Evolutionary conservation across 495 filamentous ascomycete species (phyloP).

Genomic region (Penicillium daleae): DNA sequence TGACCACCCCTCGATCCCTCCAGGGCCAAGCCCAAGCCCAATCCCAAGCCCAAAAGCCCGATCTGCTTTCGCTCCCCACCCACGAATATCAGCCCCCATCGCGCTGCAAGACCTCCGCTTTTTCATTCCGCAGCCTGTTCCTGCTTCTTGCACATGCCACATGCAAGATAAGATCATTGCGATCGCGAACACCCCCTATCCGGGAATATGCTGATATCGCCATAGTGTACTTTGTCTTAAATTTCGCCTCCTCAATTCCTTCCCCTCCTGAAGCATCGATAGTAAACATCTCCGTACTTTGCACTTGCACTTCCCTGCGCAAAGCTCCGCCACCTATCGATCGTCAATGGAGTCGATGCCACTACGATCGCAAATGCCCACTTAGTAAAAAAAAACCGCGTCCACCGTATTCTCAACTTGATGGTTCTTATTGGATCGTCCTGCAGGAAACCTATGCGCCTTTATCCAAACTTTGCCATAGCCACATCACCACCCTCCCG

Average conservation of each 20-base stretch:
- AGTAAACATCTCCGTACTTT: not conserved
- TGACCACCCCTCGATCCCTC: not conserved
- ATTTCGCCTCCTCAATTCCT: not conserved
- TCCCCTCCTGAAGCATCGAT: no score
- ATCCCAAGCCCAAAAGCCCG: not conserved
- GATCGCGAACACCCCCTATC: not conserved
- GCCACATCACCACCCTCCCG: not conserved
- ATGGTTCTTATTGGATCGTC: not conserved
- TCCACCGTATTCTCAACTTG: not conserved
- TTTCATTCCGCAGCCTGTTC: constrained; percentile 4
- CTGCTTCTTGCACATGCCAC: constrained; percentile 19
- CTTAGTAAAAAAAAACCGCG: not conserved
- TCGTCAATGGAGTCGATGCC: not conserved
- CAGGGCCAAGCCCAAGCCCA: not conserved
- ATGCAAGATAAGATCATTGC: constrained; percentile 19
- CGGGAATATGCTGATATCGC: not conserved
- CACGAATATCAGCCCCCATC: not conserved
- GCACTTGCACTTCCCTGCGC: not conserved
- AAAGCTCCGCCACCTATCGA: not conserved
- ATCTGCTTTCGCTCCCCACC: not conserved
- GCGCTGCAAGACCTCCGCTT: not conserved
- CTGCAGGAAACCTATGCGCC: not conserved
- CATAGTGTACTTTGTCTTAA: not conserved
- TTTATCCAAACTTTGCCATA: constrained; percentile 12
- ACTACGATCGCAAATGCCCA: not conserved